phyloP scores from a whole-genome alignment of 176 grass and related monocot species.

The Panicum miliaceum region DNA sequence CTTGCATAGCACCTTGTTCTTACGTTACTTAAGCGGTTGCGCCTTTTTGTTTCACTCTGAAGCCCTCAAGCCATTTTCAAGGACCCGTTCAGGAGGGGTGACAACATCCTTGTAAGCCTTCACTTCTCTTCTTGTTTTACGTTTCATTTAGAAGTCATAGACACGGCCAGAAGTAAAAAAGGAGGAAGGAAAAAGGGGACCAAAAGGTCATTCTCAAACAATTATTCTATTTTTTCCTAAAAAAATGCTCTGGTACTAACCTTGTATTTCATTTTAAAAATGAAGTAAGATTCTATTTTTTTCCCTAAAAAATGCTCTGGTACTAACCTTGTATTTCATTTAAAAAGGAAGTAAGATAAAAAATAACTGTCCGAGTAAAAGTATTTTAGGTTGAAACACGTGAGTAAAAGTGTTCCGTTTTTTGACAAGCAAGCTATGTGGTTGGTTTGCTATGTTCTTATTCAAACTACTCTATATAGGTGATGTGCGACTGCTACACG shows the following conservation, averaged over 20 bases:
- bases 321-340: not conserved
- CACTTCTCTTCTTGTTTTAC: not conserved
- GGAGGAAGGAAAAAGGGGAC: not conserved
- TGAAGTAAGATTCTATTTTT: not conserved
- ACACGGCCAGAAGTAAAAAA: not conserved
- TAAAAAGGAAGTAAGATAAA: not conserved
- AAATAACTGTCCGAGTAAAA: not conserved
- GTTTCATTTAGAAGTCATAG: slow-evolving; percentile 11
- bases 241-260: not conserved
- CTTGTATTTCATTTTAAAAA: not conserved
- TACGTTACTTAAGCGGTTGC: slow-evolving; percentile 30
- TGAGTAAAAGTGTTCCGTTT: not conserved
- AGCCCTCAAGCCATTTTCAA: slow-evolving; percentile 97
- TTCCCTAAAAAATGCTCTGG: no score
- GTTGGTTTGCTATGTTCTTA: not conserved
- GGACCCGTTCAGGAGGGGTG: slow-evolving; percentile 94
- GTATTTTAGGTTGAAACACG: not conserved
- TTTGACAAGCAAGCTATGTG: not conserved
- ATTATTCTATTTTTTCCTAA: not conserved
- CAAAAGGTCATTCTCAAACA: not conserved
- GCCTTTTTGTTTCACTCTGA: slow-evolving; percentile 14
- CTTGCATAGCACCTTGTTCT: not conserved
- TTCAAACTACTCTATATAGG: slow-evolving; percentile 49
- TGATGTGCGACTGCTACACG: slow-evolving; percentile 98
- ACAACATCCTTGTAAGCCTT: slow-evolving; percentile 88